phyloP scores from a whole-genome alignment of 2,329 filamentous ascomycete genomes.

The Endoconidiophora laricicola region DNA sequence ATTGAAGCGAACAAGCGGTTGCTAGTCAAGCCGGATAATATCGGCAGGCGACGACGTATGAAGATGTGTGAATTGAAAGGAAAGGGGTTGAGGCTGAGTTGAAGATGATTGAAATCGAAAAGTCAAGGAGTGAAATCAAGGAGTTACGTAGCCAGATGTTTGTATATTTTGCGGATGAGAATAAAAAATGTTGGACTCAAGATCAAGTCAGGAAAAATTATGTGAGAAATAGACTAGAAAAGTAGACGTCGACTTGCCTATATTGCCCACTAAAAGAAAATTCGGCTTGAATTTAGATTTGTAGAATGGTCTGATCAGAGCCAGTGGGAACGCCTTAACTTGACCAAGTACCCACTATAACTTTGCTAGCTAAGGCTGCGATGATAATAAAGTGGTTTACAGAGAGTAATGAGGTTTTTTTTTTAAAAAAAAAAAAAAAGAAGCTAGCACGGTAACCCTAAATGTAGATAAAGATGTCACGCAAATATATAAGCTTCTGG shows the following conservation, averaged over 20 bases:
- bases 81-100: background rate
- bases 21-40: background rate
- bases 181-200: too few relatives aligned
- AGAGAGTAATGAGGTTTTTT: too few relatives aligned
- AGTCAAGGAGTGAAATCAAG: background rate
- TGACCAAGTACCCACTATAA: background rate
- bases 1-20: too few relatives aligned
- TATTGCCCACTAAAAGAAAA: background rate
- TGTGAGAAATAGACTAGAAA: background rate
- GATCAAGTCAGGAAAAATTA: too few relatives aligned
- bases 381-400: too few relatives aligned
- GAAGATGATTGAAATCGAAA: background rate
- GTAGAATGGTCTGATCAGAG: slow-evolving; percentile 3
- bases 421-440: background rate
- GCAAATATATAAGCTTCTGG: too few relatives aligned
- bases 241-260: slow-evolving; percentile 1
- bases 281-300: slow-evolving; percentile 1
- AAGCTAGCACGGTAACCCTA: too few relatives aligned
- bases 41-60: background rate
- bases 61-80: slow-evolving; percentile 6
- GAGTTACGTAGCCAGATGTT: background rate
- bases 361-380: background rate
- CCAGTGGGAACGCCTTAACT: background rate
- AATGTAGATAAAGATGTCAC: too few relatives aligned
- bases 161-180: background rate